Evolutionary conservation across 2,329 filamentous ascomycete genomes (phyloP).

Genomic region (Grosmannia huntii): DNA sequence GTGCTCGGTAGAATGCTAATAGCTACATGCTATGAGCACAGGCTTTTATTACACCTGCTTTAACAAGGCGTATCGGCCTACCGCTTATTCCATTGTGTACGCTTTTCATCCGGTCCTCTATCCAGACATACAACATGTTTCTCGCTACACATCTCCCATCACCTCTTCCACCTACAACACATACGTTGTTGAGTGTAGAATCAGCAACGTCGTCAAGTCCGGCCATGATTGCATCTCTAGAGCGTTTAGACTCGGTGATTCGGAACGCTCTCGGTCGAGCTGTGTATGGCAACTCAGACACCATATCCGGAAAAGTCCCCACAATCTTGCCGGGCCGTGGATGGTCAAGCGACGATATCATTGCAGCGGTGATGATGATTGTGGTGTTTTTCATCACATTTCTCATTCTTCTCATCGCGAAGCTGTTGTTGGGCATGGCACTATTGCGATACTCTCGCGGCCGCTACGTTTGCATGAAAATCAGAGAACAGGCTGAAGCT

Average conservation of each 20-base stretch:
- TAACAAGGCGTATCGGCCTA: slow-evolving; percentile 79
- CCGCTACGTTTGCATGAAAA: slow-evolving; percentile 71
- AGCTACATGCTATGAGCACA: slow-evolving; percentile 17
- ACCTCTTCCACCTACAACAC: slow-evolving; percentile 51
- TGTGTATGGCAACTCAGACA: slow-evolving; percentile 47
- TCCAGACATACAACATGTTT: slow-evolving; percentile 98
- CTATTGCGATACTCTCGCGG: slow-evolving; percentile 68
- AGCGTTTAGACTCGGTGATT: slow-evolving; percentile 66
- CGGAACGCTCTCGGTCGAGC: slow-evolving; percentile 65
- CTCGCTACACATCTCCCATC: slow-evolving; percentile 74
- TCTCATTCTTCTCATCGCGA: slow-evolving; percentile 70
- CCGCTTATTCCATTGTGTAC: slow-evolving; percentile 88
- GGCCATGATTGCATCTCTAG: slow-evolving; percentile 62
- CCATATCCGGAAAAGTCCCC: not conserved
- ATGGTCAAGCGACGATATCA: slow-evolving; percentile 56
- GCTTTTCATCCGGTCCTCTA: slow-evolving; percentile 83
- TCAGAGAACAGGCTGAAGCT: slow-evolving; percentile 42
- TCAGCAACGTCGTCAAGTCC: slow-evolving; percentile 49
- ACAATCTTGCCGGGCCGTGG: slow-evolving; percentile 16
- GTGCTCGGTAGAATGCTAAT: not conserved
- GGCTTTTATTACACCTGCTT: slow-evolving; percentile 82
- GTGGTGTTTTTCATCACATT: slow-evolving; percentile 78
- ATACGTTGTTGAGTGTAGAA: slow-evolving; percentile 53
- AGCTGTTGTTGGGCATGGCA: slow-evolving; percentile 78
- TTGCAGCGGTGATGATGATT: slow-evolving; percentile 69